A percentile compares a stretch with the other conserved stretches of the same genome.
phyloP scores from a whole-genome alignment of 2,329 filamentous ascomycete species.

The Meredithiella fracta region DNA sequence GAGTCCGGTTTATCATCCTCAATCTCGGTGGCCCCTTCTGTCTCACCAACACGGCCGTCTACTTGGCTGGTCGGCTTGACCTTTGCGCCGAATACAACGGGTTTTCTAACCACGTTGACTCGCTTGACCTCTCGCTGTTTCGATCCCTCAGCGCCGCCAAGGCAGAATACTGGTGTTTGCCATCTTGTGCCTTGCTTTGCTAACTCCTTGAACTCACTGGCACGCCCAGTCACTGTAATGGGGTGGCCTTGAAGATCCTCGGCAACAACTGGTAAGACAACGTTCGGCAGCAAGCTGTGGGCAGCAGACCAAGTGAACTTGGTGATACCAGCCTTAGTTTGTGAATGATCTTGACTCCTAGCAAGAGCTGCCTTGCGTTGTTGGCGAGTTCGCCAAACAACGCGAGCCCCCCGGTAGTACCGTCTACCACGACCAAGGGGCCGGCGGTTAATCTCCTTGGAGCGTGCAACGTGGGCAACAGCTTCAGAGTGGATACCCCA shows the following conservation, averaged over 20 bases:
- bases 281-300: constrained; percentile 76
- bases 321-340: constrained; percentile 32
- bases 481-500: constrained; percentile 73
- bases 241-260: constrained; percentile 25
- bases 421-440: constrained; percentile 72
- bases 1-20: background rate
- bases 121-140: background rate
- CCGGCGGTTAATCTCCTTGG: constrained; percentile 44
- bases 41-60: background rate
- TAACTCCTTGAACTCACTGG: constrained; percentile 80
- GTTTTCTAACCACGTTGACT: background rate
- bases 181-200: constrained; percentile 79
- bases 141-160: constrained; percentile 37
- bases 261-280: constrained; percentile 52
- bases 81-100: background rate
- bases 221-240: constrained; percentile 61
- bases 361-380: background rate
- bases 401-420: constrained; percentile 38
- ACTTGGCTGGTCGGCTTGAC: background rate
- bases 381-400: constrained; percentile 4
- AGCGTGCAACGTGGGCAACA: constrained; percentile 50
- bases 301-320: constrained; percentile 75
- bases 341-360: constrained; percentile 30
- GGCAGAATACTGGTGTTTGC: constrained; percentile 86
- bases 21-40: background rate